Percentiles rank a stretch among this genome's conserved stretches.
Conservation (phyloP, 1,284 basidiomycete species). For the Leccinum griseonigrum region DNA sequence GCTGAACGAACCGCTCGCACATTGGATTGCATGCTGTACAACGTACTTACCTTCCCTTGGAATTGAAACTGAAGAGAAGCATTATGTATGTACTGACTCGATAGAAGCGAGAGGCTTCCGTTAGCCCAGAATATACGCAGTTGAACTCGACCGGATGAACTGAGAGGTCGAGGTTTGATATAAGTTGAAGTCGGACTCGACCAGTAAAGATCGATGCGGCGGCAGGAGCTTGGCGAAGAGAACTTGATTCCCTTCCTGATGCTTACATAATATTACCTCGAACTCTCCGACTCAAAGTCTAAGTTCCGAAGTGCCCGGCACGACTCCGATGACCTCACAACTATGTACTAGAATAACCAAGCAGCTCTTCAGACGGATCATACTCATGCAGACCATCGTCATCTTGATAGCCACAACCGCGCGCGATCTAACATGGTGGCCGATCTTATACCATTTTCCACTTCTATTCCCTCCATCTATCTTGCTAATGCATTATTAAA, state of each 20-base stretch:
- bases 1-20: not conserved
- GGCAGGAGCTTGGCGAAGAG: too few relatives aligned
- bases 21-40: not conserved
- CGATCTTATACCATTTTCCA: conserved; percentile 6
- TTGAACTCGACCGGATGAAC: not conserved
- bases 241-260: too few relatives aligned
- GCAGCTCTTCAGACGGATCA: not conserved
- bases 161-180: not conserved
- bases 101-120: not conserved
- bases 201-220: too few relatives aligned
- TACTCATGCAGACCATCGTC: not conserved
- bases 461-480: conserved; percentile 8
- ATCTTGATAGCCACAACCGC: not conserved
- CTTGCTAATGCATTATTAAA: conserved; percentile 4
- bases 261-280: too few relatives aligned
- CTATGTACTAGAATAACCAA: not conserved
- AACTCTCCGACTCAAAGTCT: too few relatives aligned
- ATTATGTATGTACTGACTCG: not conserved
- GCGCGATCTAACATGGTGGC: not conserved
- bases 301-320: too few relatives aligned
- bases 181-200: too few relatives aligned
- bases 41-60: not conserved
- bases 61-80: not conserved
- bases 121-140: not conserved
- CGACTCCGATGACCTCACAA: too few relatives aligned